phyloP scores from a whole-genome alignment of 192 early-diverging fungal genomes.

The Rhizoclosmatium globosum region DNA sequence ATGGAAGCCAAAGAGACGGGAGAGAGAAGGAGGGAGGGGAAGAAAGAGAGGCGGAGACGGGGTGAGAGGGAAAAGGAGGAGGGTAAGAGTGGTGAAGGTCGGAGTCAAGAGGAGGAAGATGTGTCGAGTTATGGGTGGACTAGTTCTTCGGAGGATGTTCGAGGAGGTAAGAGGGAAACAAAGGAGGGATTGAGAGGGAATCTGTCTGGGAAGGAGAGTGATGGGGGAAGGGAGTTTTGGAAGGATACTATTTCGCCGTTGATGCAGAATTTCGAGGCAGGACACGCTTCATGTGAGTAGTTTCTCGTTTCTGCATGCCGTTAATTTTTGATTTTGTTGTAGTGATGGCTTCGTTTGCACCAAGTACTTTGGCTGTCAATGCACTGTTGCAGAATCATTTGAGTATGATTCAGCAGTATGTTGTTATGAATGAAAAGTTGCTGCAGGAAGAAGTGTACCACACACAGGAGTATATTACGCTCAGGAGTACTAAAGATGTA shows the following conservation, averaged over 20 bases:
- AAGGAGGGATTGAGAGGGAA: not conserved
- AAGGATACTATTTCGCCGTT: not conserved
- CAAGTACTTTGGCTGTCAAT: slow-evolving; percentile 20
- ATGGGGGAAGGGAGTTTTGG: not conserved
- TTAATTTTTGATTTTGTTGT: not conserved
- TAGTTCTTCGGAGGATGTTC: not conserved
- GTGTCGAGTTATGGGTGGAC: not conserved
- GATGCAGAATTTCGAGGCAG: not conserved
- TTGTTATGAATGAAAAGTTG: slow-evolving; percentile 16
- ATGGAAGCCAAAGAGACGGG: not conserved
- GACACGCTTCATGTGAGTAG: slow-evolving; percentile 1
- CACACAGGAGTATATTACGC: slow-evolving; percentile 3
- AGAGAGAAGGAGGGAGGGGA: not conserved
- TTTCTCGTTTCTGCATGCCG: not conserved
- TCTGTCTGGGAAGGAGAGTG: not conserved
- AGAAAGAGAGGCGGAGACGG: not conserved
- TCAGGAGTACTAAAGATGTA: slow-evolving; percentile 27
- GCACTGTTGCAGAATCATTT: slow-evolving; percentile 32
- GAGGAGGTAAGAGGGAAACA: not conserved
- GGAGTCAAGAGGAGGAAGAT: not conserved
- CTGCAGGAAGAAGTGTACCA: slow-evolving; percentile 19
- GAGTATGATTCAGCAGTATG: slow-evolving; percentile 32
- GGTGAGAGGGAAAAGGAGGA: not conserved
- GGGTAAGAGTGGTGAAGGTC: not conserved
- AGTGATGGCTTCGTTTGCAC: slow-evolving; percentile 27